phyloP scores from a whole-genome alignment of 805 yeast species.

The Barnettozyma sucrosica region DNA sequence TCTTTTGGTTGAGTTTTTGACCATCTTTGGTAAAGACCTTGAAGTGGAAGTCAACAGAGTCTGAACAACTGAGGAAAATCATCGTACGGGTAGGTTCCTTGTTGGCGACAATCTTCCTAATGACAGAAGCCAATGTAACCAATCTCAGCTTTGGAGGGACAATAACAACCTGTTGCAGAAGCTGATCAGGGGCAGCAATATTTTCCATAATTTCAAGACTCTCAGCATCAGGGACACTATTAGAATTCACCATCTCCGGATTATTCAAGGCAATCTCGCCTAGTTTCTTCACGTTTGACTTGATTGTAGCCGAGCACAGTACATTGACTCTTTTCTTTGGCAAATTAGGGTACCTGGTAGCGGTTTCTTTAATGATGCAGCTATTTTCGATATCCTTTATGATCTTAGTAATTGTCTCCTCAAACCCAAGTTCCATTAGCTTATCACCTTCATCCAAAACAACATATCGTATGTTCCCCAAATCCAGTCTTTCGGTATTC shows the following conservation, averaged over 20 bases:
- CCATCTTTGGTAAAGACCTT: slow-evolving; percentile 64
- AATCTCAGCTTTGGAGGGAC: slow-evolving; percentile 90
- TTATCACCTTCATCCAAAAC: slow-evolving; percentile 96
- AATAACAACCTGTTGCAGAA: slow-evolving; percentile 70
- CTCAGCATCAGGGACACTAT: slow-evolving; percentile 29
- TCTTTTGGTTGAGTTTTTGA: slow-evolving; percentile 29
- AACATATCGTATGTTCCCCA: slow-evolving; percentile 76
- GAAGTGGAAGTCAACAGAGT: slow-evolving; percentile 93
- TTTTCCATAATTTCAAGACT: slow-evolving; percentile 24
- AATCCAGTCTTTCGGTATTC: slow-evolving; percentile 71
- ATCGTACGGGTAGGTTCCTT: slow-evolving; percentile 49
- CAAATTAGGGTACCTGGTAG: slow-evolving; percentile 43
- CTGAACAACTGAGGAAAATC: slow-evolving; percentile 90
- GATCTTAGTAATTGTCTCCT: slow-evolving; percentile 81
- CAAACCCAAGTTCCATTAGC: slow-evolving; percentile 92
- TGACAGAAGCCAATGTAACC: slow-evolving; percentile 67
- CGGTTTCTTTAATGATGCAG: slow-evolving; percentile 32
- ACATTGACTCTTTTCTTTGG: slow-evolving; percentile 72
- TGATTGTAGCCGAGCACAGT: slow-evolving; percentile 92
- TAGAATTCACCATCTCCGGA: slow-evolving; percentile 56
- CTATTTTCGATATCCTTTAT: slow-evolving; percentile 48
- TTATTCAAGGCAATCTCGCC: slow-evolving; percentile 72
- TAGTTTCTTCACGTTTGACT: slow-evolving; percentile 68
- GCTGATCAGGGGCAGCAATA: slow-evolving; percentile 80
- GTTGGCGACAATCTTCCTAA: slow-evolving; percentile 43